Conservation (phyloP, 805 yeast species). For the Ogataea siamensis region DNA sequence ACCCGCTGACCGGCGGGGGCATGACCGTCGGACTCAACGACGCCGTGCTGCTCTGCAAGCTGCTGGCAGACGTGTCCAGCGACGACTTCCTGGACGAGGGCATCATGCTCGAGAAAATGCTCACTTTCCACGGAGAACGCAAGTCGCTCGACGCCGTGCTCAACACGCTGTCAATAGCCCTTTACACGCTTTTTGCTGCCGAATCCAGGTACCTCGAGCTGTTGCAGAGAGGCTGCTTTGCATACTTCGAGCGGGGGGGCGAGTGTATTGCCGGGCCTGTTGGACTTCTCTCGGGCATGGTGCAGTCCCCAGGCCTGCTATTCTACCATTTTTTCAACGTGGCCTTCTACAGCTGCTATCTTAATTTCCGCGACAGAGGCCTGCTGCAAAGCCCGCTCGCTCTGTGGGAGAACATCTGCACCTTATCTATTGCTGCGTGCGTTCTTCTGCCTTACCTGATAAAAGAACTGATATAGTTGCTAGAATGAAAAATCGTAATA, state of each 20-base stretch:
- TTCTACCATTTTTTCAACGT: conserved; percentile 88
- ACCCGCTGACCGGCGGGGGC: conserved; percentile 98
- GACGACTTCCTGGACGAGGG: conserved; percentile 58
- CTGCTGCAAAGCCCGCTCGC: conserved; percentile 67
- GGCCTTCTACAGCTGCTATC: conserved; percentile 76
- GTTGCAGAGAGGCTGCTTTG: conserved; percentile 86
- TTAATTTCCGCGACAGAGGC: conserved; percentile 69
- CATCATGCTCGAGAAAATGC: conserved; percentile 52
- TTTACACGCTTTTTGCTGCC: conserved; percentile 89
- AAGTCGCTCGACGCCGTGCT: conserved; percentile 79
- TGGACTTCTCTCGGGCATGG: conserved; percentile 76
- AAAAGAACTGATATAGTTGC: conserved; percentile 18
- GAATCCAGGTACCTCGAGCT: conserved; percentile 61
- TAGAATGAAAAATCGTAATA: too few relatives aligned
- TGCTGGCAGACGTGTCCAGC: conserved; percentile 54
- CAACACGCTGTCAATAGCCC: conserved; percentile 86
- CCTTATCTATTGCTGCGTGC: conserved; percentile 67
- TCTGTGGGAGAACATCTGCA: conserved; percentile 61
- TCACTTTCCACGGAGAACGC: conserved; percentile 72
- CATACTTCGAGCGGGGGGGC: conserved; percentile 83
- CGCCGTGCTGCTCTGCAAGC: conserved; percentile 62
- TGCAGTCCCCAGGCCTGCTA: conserved; percentile 70
- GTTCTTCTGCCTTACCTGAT: conserved; percentile 78
- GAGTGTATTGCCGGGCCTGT: conserved; percentile 75
- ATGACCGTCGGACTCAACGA: conserved; percentile 97